phyloP scores from a whole-genome alignment of 2,329 filamentous ascomycete species.

The Myriangium duriaei region DNA sequence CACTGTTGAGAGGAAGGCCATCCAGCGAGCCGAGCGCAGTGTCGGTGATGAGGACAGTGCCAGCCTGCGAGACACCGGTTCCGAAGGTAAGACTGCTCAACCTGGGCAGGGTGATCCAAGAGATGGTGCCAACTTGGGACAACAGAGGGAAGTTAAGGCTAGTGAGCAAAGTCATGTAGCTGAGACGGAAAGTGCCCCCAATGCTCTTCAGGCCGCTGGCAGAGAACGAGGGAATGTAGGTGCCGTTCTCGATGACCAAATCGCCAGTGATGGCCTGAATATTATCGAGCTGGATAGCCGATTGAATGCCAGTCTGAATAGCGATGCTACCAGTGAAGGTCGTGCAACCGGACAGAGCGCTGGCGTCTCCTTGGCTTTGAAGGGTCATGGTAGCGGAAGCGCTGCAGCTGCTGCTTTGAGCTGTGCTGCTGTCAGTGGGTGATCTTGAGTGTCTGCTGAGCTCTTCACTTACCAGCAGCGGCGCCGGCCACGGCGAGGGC shows the following conservation, averaged over 20 bases:
- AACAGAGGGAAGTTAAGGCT: conserved; percentile 56
- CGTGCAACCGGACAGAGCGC: conserved; percentile 49
- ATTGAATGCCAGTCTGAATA: conserved; percentile 45
- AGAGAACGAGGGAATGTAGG: conserved; percentile 51
- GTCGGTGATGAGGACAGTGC: conserved; percentile 65
- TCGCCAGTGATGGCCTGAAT: conserved; percentile 47
- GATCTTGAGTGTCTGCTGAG: not conserved
- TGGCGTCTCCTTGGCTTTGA: conserved; percentile 48
- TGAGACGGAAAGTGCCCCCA: conserved; percentile 55
- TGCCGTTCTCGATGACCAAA: conserved; percentile 40
- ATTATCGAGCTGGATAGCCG: conserved; percentile 50
- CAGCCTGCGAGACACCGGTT: conserved; percentile 54
- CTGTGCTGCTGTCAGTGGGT: conserved; percentile 12
- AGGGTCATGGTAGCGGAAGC: conserved; percentile 42
- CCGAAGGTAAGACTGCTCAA: conserved; percentile 49
- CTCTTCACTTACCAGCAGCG: conserved; percentile 35
- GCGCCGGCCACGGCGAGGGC: conserved; percentile 41
- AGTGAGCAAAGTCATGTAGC: conserved; percentile 55
- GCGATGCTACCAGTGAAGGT: conserved; percentile 57
- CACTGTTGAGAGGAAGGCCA: conserved; percentile 67
- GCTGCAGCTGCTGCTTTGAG: conserved; percentile 26
- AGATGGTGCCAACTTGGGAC: conserved; percentile 51
- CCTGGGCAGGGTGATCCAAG: conserved; percentile 58
- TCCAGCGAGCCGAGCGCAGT: conserved; percentile 68
- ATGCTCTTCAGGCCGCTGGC: conserved; percentile 53